Percentiles rank a stretch among this genome's conserved stretches.
Conservation (phyloP, 2,329 filamentous ascomycete genomes). For the Huntiella decipiens region DNA sequence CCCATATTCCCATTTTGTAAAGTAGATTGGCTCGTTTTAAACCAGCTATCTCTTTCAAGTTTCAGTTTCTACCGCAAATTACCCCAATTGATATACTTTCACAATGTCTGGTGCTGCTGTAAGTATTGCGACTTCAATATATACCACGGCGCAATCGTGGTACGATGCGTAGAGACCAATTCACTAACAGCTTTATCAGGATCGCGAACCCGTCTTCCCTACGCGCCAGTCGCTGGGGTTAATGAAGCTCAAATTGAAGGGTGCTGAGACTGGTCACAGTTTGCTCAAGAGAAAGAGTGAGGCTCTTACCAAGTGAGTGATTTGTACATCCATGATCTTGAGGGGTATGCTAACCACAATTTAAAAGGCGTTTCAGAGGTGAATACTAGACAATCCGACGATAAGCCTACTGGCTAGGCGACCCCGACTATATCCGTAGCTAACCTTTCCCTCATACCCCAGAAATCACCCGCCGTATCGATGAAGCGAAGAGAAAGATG, state of each 20-base stretch:
- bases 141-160: not conserved
- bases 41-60: no score
- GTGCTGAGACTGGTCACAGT: slow-evolving; percentile 76
- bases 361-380: slow-evolving; percentile 72
- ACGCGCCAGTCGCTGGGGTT: slow-evolving; percentile 89
- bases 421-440: not conserved
- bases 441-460: slow-evolving; percentile 10
- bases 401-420: not conserved
- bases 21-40: no score
- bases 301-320: slow-evolving; percentile 74
- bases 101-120: slow-evolving; percentile 24
- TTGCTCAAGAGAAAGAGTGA: slow-evolving; percentile 95
- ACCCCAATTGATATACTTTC: not conserved
- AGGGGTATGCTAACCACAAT: slow-evolving; percentile 1
- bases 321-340: slow-evolving; percentile 1
- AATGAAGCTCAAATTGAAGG: slow-evolving; percentile 98
- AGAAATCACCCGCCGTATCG: slow-evolving; percentile 94
- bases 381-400: not conserved
- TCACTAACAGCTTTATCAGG: slow-evolving; percentile 28
- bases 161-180: no score
- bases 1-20: no score
- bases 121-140: slow-evolving; percentile 13
- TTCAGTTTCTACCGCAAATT: no score
- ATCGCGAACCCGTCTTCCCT: slow-evolving; percentile 90
- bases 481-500: slow-evolving; percentile 99